Percentiles rank a stretch among this genome's conserved stretches.
phyloP scores from a whole-genome alignment of 768 basidiomycete species.

The Pisolithus microcarpus region DNA sequence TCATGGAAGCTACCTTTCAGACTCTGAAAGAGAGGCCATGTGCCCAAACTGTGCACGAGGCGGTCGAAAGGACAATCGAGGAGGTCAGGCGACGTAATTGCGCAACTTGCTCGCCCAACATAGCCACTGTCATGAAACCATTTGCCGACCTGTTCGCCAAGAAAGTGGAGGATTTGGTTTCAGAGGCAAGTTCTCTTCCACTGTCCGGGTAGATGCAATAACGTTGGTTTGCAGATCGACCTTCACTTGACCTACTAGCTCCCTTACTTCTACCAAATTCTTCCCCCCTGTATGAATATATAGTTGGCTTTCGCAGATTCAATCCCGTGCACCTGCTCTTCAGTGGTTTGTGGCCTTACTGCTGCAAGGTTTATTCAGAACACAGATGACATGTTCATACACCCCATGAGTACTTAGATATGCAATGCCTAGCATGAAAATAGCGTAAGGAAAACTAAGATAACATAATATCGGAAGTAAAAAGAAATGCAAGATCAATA shows the following conservation, averaged over 20 bases:
- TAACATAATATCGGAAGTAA: too few relatives aligned
- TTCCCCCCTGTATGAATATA: too few relatives aligned
- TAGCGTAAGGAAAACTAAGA: neutral
- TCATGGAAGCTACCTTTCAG: slow-evolving; percentile 9
- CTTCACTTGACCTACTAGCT: neutral
- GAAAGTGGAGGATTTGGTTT: slow-evolving; percentile 5
- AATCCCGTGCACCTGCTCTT: too few relatives aligned
- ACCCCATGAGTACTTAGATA: too few relatives aligned
- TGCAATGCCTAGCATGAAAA: neutral
- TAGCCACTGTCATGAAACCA: slow-evolving; percentile 9
- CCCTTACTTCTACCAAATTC: too few relatives aligned
- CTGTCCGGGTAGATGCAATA: too few relatives aligned
- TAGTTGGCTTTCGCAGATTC: too few relatives aligned
- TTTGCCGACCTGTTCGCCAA: slow-evolving; percentile 8
- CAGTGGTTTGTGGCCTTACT: too few relatives aligned
- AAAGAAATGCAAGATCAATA: neutral
- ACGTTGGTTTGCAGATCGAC: neutral
- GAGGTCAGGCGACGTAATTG: neutral
- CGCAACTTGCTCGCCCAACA: neutral
- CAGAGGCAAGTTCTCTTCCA: neutral
- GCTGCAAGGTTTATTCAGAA: too few relatives aligned
- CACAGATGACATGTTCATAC: too few relatives aligned
- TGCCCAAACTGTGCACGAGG: slow-evolving; percentile 3
- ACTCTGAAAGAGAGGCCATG: slow-evolving; percentile 16
- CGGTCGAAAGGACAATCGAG: neutral